Evolutionary conservation across 805 yeast genomes (phyloP).

Genomic region (Candida xyloterini): DNA sequence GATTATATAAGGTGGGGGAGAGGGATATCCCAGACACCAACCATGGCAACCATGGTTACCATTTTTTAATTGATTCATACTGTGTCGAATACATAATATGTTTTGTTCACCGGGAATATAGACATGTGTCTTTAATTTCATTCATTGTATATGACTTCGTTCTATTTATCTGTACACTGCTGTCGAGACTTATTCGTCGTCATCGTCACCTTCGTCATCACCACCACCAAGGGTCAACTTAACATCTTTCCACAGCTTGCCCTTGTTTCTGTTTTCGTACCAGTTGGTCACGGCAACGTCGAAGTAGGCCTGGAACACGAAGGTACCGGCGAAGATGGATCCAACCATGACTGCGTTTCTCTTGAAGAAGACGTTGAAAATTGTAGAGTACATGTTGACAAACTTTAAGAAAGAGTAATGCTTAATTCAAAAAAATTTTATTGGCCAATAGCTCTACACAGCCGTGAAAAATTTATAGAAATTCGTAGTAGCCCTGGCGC

Average conservation of each 20-base stretch:
- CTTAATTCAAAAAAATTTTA: slow-evolving; percentile 14
- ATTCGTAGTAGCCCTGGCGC: slow-evolving; percentile 16
- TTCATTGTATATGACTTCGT: slow-evolving; percentile 4
- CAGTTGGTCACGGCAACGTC: slow-evolving; percentile 64
- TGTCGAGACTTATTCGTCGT: slow-evolving; percentile 39
- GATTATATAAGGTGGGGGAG: slow-evolving; percentile 35
- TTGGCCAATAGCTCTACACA: slow-evolving; percentile 14
- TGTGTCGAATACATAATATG: too few relatives aligned
- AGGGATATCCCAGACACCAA: background rate
- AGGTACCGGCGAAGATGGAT: slow-evolving; percentile 78
- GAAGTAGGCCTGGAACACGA: slow-evolving; percentile 76
- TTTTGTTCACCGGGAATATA: background rate
- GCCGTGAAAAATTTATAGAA: slow-evolving; percentile 5
- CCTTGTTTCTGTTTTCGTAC: slow-evolving; percentile 78
- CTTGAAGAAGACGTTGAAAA: slow-evolving; percentile 72
- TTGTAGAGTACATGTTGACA: slow-evolving; percentile 35
- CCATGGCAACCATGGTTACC: background rate
- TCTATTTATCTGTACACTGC: slow-evolving; percentile 10
- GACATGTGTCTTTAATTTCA: background rate
- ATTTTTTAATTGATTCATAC: too few relatives aligned
- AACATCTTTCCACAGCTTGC: slow-evolving; percentile 83
- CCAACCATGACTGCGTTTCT: slow-evolving; percentile 90
- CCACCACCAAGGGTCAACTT: slow-evolving; percentile 56
- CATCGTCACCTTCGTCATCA: slow-evolving; percentile 57
- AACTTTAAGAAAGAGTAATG: slow-evolving; percentile 8